These are phyloP conservation scores for Fomes fomentarius DNA, from an alignment of 1,284 basidiomycete species.

Conservation along the genomic window DNA sequence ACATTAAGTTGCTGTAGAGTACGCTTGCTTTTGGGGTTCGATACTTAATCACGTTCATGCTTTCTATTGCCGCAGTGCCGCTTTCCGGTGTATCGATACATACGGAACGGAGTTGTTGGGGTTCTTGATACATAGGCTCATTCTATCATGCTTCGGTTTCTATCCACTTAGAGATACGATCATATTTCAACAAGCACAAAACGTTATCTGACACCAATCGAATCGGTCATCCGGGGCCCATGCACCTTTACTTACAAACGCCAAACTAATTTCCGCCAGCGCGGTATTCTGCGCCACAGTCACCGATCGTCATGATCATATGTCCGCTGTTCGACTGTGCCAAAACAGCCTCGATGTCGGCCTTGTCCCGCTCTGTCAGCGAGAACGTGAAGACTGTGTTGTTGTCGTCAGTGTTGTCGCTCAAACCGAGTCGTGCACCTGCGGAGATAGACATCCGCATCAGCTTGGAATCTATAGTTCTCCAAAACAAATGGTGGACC, in stretches of 20 bases:
- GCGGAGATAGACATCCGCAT: slow-evolving; percentile 3
- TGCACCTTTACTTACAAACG: not conserved
- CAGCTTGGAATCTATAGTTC: not conserved
- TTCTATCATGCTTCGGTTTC: not conserved
- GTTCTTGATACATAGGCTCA: too few relatives aligned
- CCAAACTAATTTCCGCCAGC: not conserved
- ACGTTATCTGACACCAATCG: not conserved
- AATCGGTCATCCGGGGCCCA: not conserved
- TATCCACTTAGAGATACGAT: not conserved
- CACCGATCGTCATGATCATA: slow-evolving; percentile 69
- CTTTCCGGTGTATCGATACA: not conserved
- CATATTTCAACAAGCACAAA: not conserved
- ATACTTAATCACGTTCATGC: not conserved
- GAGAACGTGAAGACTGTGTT: slow-evolving; percentile 57
- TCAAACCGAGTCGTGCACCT: slow-evolving; percentile 74
- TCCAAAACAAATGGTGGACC: slow-evolving; percentile 17
- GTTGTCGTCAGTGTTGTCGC: slow-evolving; percentile 72
- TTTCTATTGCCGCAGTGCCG: not conserved
- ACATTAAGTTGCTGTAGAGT: slow-evolving; percentile 21
- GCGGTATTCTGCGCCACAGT: slow-evolving; percentile 81
- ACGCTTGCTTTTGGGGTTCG: not conserved
- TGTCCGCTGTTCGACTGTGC: slow-evolving; percentile 54
- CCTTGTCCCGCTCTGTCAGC: slow-evolving; percentile 56
- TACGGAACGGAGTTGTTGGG: too few relatives aligned
- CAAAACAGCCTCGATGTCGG: slow-evolving; percentile 61